Conservation (phyloP, 805 yeast species). For the Myxozyma udenii region DNA sequence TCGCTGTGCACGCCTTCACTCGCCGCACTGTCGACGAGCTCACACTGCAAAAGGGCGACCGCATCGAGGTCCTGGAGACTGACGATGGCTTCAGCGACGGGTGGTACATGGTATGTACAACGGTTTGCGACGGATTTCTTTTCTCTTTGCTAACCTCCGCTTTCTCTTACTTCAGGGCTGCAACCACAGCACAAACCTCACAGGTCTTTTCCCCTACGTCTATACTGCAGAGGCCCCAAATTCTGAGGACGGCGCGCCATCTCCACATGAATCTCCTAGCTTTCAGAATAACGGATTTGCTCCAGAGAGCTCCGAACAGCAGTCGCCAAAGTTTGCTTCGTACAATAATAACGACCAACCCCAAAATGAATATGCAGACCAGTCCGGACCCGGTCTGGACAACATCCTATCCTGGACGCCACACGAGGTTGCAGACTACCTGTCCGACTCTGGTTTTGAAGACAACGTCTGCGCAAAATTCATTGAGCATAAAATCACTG, state of each 20-base stretch:
- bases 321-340: too few species aligned
- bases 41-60: slow-evolving; percentile 75
- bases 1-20: slow-evolving; percentile 80
- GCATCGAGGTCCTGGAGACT: slow-evolving; percentile 82
- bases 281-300: too few species aligned
- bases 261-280: too few species aligned
- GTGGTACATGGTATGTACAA: slow-evolving; percentile 69
- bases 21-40: slow-evolving; percentile 90
- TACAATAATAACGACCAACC: too few species aligned
- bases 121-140: slow-evolving; percentile 1
- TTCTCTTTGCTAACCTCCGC: slow-evolving; percentile 1
- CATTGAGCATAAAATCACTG: slow-evolving; percentile 83
- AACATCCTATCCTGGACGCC: slow-evolving; percentile 66
- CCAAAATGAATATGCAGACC: too few species aligned
- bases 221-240: slow-evolving; percentile 56
- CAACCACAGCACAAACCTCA: slow-evolving; percentile 65
- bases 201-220: slow-evolving; percentile 87
- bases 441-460: slow-evolving; percentile 71
- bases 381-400: too few species aligned
- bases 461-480: slow-evolving; percentile 72
- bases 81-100: slow-evolving; percentile 94
- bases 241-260: too few species aligned
- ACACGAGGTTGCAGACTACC: slow-evolving; percentile 75
- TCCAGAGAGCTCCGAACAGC: too few species aligned
- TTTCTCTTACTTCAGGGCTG: slow-evolving; percentile 48